Evolutionary conservation across 192 early-diverging fungal species (phyloP), one percentile per base, ranked within the genome.

Genomic region (Backusella psychrophila): DNA sequence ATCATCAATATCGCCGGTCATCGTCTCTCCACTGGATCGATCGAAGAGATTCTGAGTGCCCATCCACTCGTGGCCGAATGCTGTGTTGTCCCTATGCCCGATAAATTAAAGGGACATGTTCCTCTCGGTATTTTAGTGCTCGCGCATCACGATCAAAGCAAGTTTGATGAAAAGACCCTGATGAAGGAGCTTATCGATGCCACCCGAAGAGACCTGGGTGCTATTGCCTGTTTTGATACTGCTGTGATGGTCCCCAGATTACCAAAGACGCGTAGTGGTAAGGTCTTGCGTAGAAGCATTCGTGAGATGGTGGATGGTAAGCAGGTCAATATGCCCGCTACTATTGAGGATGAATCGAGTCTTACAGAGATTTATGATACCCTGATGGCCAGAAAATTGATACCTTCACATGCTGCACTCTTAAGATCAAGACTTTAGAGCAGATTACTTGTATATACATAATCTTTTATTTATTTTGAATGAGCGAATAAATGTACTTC

Each of bases 201-300:
- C 65, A 89, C 93, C 0, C 85, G 96, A 42, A 70, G 78, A 29
- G 87, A 91, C 41, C 85, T 97, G 23, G 95, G 95, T 1, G 93
- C 95, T 1, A 92, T 97, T 56, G 95, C 93, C 4, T 94, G 93
- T 44, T 90, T 95, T 71, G 88, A 93, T 31, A 82, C 85, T n/a
- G 85, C 87, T 1, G 87, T 91, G 42, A 76, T 95, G 44, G 90
- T 97, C 4, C 78, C 88, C 21, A 81, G 90, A 9, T 74, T 97
- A 78, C 95, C 95, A 35, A 97, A 97, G 81, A 97, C 95, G 1
- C 81, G 95, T 15, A 90, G 88, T 23, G 95, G 95, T 19, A 97
- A 97, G 83, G 90, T 96, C 31, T 75, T 96, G 77, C 84, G 95
- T 59, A 85, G 92, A 38, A 92, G 90, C 67, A 88, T 96, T 39